Evolutionary conservation across 441 rosid species (phyloP).

Genomic region (Raphanus hybrid): DNA sequence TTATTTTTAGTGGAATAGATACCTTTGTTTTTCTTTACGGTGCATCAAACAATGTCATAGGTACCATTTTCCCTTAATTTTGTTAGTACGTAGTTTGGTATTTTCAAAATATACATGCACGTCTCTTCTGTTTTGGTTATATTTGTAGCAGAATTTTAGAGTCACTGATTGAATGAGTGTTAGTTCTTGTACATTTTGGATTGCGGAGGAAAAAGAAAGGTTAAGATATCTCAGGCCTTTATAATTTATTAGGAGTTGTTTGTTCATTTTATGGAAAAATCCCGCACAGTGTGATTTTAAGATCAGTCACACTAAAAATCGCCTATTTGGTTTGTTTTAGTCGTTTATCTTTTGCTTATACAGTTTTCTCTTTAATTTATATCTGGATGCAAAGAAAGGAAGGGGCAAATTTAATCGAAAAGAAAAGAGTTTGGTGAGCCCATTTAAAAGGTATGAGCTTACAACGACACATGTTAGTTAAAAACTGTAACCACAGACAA

Average conservation of each 20-base stretch:
- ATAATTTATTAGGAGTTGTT: not conserved
- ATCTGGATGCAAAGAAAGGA: not conserved
- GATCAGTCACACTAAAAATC: not conserved
- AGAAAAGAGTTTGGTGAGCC: not conserved
- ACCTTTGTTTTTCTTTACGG: not conserved
- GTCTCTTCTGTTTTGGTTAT: no score
- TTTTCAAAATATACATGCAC: not conserved
- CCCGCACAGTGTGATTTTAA: not conserved
- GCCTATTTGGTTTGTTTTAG: not conserved
- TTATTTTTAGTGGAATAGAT: not conserved
- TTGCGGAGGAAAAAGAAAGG: not conserved
- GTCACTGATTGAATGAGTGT: not conserved
- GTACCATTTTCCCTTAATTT: no score
- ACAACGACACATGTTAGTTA: not conserved
- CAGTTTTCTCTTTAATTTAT: not conserved
- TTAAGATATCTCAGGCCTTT: not conserved
- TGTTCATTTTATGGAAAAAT: not conserved
- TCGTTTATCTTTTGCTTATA: not conserved
- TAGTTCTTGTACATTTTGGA: no score
- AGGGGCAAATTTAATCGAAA: not conserved
- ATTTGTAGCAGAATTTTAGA: no score
- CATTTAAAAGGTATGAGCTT: slow-evolving; percentile 1
- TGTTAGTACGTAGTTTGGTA: no score
- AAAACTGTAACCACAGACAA: not conserved
- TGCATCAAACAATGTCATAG: not conserved